Evolutionary conservation across 2,329 filamentous ascomycete genomes (phyloP), one percentile per base, ranked within the genome.

Genomic region (Xylariaceae sp.): DNA sequence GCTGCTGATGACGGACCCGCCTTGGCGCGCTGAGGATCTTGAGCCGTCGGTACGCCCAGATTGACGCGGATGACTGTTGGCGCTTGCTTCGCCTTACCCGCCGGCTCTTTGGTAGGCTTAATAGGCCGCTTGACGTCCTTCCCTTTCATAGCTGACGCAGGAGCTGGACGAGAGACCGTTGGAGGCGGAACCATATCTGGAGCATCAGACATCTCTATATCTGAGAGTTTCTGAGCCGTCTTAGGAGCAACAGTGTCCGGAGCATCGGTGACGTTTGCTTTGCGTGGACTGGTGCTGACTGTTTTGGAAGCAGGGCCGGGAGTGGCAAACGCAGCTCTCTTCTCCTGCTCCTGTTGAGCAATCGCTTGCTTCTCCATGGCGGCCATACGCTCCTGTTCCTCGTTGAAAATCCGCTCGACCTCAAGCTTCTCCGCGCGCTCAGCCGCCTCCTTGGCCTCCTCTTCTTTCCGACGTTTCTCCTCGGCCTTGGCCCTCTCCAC

Each of bases 21-120:
- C 71, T 91, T 92, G 71, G 82, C 82, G 63, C 72, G 76, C 71
- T 73, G 82, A 69, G 68, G 74, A 59, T 88, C 88, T 59, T 86
- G 82, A 13, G 84, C 75, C 42, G 75, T 82, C 2, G 86, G 80
- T 3, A 85, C 87, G 18, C 82, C 82, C 55, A 84, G 86, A 64
- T 88, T 88, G 61, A 90, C 87, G 59, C 83, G 83, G 67, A 88
- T 92, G 59, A 88, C 84, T 2, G 88, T 90, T 6, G 87, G 88
- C 0, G 83, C 83, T 60, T 87, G 85, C 70, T 86, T 90, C 0
- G 80, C 70, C 70, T 88, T 89, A 9, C 74, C 65, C 2, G 78
- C 65, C 0, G 78, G 68, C 47, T 88, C 85, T 69, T 87, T 88
- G 7, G 78, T 79, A 1, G 86, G 85, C 66, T 83, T 88, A 2